phyloP scores from a whole-genome alignment of 129 eudicot genomes.

The Arctium lappa region DNA sequence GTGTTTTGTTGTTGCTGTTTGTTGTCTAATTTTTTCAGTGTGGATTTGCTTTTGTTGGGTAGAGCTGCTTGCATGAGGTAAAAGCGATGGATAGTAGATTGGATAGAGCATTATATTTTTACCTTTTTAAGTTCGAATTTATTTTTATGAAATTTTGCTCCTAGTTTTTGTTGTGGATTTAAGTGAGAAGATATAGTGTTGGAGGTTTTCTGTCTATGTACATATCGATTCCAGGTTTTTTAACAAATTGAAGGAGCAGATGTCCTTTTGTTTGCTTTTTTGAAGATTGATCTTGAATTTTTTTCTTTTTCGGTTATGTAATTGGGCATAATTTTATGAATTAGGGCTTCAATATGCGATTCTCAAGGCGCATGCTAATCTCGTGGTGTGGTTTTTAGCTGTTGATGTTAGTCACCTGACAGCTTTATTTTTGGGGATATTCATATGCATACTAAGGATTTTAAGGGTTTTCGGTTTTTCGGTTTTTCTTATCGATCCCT shows the following conservation, averaged over 20 bases:
- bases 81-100: conserved; percentile 9
- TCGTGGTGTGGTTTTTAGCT: conserved; percentile 10
- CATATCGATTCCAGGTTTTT: background rate
- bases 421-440: conserved; percentile 16
- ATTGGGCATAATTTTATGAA: background rate
- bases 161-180: background rate
- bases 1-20: conserved; percentile 9
- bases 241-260: background rate
- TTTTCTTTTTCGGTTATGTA: background rate
- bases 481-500: background rate
- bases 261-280: background rate
- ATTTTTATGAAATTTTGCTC: background rate
- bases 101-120: background rate
- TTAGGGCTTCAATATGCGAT: conserved; percentile 18
- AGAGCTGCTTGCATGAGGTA: conserved; percentile 13
- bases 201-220: background rate
- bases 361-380: conserved; percentile 19
- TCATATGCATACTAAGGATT: background rate
- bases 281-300: background rate
- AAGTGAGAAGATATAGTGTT: background rate
- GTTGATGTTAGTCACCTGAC: conserved; percentile 28
- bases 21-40: background rate
- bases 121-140: background rate
- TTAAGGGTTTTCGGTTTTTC: background rate
- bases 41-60: background rate